phyloP scores from a whole-genome alignment of 2,329 filamentous ascomycete genomes.

The Fusarium sarcochroum region DNA sequence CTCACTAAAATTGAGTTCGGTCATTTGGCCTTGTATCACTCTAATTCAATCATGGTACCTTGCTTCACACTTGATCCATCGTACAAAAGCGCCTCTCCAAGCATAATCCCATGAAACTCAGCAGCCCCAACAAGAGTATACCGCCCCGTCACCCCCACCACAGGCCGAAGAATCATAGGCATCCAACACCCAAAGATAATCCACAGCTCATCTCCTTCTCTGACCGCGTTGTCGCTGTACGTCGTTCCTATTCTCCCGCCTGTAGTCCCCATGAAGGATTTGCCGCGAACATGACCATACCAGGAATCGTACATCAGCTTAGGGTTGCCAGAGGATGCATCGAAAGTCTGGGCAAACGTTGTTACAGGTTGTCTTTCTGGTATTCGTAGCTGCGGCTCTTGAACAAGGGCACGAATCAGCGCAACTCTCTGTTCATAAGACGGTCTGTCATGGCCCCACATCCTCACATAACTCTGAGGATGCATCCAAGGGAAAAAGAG shows the following conservation, averaged over 20 bases:
- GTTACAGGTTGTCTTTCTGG: background rate
- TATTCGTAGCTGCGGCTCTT: background rate
- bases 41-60: background rate
- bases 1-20: too few species aligned
- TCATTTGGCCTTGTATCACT: background rate
- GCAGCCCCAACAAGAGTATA: background rate
- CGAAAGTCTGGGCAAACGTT: background rate
- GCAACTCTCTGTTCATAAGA: background rate
- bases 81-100: background rate
- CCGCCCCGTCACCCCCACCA: background rate
- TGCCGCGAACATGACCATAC: background rate
- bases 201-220: constrained; percentile 7
- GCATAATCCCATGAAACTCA: background rate
- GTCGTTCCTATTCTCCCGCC: background rate
- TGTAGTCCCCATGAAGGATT: background rate
- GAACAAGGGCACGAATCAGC: background rate
- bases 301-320: background rate
- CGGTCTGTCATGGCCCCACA: background rate
- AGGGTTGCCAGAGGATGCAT: background rate
- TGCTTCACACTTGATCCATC: background rate
- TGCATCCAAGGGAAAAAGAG: background rate
- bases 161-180: constrained; percentile 1
- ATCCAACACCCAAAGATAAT: constrained; percentile 10
- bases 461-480: background rate
- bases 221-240: background rate